Base-by-base conservation (phyloP, 192 early-diverging fungal genomes). In the Coemansia sp. region DNA sequence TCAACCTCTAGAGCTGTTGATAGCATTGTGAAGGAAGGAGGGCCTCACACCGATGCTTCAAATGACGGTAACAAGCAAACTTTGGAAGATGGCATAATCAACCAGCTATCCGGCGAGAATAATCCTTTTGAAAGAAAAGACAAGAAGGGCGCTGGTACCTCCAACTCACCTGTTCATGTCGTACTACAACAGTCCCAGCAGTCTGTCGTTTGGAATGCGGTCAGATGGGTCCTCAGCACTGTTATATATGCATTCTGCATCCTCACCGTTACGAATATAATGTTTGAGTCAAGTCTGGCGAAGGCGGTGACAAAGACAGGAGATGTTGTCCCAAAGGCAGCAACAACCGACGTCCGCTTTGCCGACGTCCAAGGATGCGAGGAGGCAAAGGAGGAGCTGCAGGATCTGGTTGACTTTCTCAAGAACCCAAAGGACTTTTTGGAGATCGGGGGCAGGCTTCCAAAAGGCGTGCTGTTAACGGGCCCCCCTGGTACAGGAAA, bases 401-500 rank as follows among this genome's bases (percentile, higher is more conserved):
- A 96, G 61, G 98, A 99, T 72, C 84, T 99, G 15, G 98, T 99
- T 18, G 90, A 93, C 62, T 99, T 98, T 66, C 76, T 99, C 41
- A 95, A 92, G 76, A 91, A 95, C 62, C 98, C 98, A 6, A 84
- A 90, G 66, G 87, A 89, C 64, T 99, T 97, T 74, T 91, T 91
- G 48, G 91, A 94, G 64, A 75, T 99, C 8, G 98, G 98, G 48
- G 98, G 95, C 12, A 94, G 92, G 64, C 82, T 99, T 3, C 98
- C 98, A 22, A 98, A 98, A 80, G 98, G 97, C 78, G 89, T 89
- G 8, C 75, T 92, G 67, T 71, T 94, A 47, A 94, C 92, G 9
- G 92, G 97, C 0, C 95, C 95, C 21, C 97, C 97, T 0, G 97
- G 97, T 9, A 98, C 97, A 2, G 98, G 98, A 40, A 99, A 99